Evolutionary conservation across 768 basidiomycete species (phyloP).

Genomic region (Leccinum obscurum): DNA sequence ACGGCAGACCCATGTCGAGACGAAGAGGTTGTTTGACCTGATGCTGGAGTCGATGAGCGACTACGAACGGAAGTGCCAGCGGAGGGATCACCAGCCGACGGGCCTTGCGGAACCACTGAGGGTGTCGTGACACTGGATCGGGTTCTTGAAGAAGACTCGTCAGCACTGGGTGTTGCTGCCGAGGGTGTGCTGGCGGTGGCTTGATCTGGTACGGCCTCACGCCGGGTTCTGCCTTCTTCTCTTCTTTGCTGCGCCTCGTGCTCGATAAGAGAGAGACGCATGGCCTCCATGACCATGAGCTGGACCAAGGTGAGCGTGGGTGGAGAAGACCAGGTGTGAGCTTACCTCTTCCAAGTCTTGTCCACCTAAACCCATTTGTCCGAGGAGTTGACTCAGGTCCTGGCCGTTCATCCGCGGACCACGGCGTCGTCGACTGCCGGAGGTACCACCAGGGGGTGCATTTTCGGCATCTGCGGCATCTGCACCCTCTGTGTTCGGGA

Average conservation of each 20-base stretch:
- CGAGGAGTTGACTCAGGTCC: constrained; percentile 63
- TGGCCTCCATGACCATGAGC: constrained; percentile 99
- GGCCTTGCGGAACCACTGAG: constrained; percentile 8
- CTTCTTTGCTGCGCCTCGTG: constrained; percentile 91
- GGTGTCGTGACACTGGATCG: constrained; percentile 9
- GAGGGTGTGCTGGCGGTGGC: constrained; percentile 31
- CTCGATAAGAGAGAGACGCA: constrained; percentile 91
- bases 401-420: constrained; percentile 51
- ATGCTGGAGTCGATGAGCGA: constrained; percentile 34
- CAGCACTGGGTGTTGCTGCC: constrained; percentile 1
- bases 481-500: constrained; percentile 56
- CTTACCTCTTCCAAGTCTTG: constrained; percentile 91
- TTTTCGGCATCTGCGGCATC: constrained; percentile 44
- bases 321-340: constrained; percentile 3
- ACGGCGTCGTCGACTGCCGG: constrained; percentile 57
- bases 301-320: constrained; percentile 35
- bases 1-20: constrained; percentile 25
- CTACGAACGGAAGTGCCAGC: constrained; percentile 15
- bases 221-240: constrained; percentile 68
- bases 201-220: constrained; percentile 40
- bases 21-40: constrained; percentile 37
- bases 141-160: constrained; percentile 8
- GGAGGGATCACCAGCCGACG: constrained; percentile 14
- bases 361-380: constrained; percentile 68
- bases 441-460: constrained; percentile 31